These are phyloP conservation scores for Candida koratica DNA, from an alignment of 805 yeast genomes.

Conservation along the genomic window DNA sequence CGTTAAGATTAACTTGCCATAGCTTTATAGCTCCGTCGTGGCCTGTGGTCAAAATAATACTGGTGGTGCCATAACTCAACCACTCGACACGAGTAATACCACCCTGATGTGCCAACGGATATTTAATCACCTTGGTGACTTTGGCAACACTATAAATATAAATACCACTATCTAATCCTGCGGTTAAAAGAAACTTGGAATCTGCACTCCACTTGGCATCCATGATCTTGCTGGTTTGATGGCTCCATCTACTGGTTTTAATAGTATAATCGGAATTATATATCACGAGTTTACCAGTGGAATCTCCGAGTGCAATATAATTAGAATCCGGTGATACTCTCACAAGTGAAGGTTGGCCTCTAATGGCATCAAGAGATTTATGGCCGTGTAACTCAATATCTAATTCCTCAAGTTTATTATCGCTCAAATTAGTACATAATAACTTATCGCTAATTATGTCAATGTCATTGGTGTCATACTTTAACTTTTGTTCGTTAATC, in stretches of 20 bases:
- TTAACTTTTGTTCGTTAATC: slow-evolving; percentile 18
- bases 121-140: slow-evolving; percentile 74
- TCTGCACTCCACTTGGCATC: slow-evolving; percentile 77
- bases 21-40: slow-evolving; percentile 73
- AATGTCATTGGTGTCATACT: slow-evolving; percentile 23
- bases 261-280: slow-evolving; percentile 56
- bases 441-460: slow-evolving; percentile 22
- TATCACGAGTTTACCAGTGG: slow-evolving; percentile 78
- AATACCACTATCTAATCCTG: slow-evolving; percentile 79
- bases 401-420: slow-evolving; percentile 29
- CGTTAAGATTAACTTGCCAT: slow-evolving; percentile 56
- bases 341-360: slow-evolving; percentile 40
- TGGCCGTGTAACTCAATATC: slow-evolving; percentile 43
- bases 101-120: slow-evolving; percentile 78
- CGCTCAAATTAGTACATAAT: slow-evolving; percentile 28
- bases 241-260: slow-evolving; percentile 89
- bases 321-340: slow-evolving; percentile 67
- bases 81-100: slow-evolving; percentile 79
- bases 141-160: slow-evolving; percentile 73
- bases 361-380: slow-evolving; percentile 25
- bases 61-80: slow-evolving; percentile 41
- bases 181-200: slow-evolving; percentile 69
- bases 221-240: slow-evolving; percentile 81
- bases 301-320: slow-evolving; percentile 80
- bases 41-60: slow-evolving; percentile 64